Conservation (phyloP, 345 rosid genomes). For the Salix arbutifolia region DNA sequence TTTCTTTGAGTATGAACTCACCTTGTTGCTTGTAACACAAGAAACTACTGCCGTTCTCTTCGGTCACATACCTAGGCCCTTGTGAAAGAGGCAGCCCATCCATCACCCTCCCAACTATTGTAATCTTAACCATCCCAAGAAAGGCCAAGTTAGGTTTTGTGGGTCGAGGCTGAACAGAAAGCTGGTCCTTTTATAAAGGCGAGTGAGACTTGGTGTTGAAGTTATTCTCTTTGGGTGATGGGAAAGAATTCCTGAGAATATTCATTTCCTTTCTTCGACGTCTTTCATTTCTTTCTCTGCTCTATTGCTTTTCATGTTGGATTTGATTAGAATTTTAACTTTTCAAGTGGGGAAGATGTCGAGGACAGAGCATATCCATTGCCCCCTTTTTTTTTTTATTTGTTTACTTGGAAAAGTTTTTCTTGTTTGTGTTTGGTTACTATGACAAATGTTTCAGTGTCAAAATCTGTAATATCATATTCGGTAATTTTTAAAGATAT, state of each 20-base stretch:
- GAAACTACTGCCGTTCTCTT: conserved; percentile 20
- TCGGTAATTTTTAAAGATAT: too few species aligned
- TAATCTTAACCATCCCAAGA: conserved; percentile 47
- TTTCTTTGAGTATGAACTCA: conserved; percentile 45
- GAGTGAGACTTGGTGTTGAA: not conserved
- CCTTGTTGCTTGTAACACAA: conserved; percentile 48
- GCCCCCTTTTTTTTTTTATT: too few species aligned
- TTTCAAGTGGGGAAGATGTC: too few species aligned
- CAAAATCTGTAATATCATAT: too few species aligned
- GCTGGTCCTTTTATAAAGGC: not conserved
- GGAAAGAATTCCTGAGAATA: not conserved
- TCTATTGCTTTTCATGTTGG: too few species aligned
- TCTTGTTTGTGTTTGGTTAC: too few species aligned
- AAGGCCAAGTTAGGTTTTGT: not conserved
- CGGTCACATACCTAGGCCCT: conserved; percentile 25
- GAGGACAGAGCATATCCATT: too few species aligned
- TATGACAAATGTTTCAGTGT: too few species aligned
- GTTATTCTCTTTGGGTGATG: not conserved
- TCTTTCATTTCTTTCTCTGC: not conserved
- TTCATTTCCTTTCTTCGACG: not conserved
- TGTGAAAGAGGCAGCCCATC: conserved; percentile 55
- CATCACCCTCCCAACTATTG: conserved; percentile 48
- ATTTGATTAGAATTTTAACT: too few species aligned
- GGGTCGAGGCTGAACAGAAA: not conserved
- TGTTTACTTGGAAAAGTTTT: too few species aligned